Base-by-base conservation (phyloP, 441 rosid genomes). In the Monsonia emarginata region DNA sequence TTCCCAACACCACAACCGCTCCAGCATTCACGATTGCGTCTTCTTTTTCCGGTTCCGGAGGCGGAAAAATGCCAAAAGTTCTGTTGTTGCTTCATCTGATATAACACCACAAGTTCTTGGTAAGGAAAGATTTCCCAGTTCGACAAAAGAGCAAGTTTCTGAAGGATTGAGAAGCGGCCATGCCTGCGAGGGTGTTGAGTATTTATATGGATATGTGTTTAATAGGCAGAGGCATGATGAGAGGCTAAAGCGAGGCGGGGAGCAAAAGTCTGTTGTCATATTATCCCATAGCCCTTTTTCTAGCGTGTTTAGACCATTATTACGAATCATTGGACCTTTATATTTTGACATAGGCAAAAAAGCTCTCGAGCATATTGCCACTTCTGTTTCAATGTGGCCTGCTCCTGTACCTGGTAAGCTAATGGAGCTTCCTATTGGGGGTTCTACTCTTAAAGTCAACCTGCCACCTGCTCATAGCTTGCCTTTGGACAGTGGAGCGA, bases 201-300 rank as follows among this genome's bases (percentile, higher is more conserved):
- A 83, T 72, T 72, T 94, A 79, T 94, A 94, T 76, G 99, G 99
- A 31, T 94, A 83, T 67, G 99, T 91, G 2, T 94, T 94, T 36
- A 94, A 94, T 72, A 86, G 99, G 66, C 95, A 91, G 71, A 86
- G 97, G 72, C 97, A 94, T 48, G 99, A 94, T 62, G 97, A 91
- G 78, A 88, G 96, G 77, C 79, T 94, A 68, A 89, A 86, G 78
- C 80, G 99, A 21, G 99, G 99, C 3, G 99, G 99, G 69, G 99
- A 94, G 58, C 99, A 91, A 66, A 94, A 88, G 59, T 94, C 97
- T 60, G 88, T 94, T 11, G 97, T 94, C 74, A 89, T 94, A 72
- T 77, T 94, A 70, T 94, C 99, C 10, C 87, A 83, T 58, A 64
- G 74, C 44, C 99, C 99, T 61, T 89, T 75, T 77, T 89, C 95